Evolutionary conservation across 2,329 filamentous ascomycete genomes (phyloP).

Genomic region (Trichoderma breve): DNA sequence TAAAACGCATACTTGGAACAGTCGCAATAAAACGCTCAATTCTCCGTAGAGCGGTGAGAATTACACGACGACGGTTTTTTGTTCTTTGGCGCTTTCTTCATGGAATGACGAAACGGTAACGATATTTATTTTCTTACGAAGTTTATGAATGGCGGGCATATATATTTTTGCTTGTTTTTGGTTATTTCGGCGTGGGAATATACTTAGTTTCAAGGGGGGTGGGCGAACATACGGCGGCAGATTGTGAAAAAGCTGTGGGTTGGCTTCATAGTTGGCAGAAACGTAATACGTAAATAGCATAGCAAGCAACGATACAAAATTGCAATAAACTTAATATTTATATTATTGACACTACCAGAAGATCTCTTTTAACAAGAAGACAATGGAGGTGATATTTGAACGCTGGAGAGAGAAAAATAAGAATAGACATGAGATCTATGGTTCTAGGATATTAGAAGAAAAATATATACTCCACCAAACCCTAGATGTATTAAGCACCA

Average conservation of each 20-base stretch:
- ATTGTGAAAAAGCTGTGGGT: not conserved
- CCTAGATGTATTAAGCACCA: not conserved
- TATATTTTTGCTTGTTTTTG: too few relatives aligned
- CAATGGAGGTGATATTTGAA: not conserved
- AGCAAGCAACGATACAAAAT: not conserved
- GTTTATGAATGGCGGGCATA: not conserved
- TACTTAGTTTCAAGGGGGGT: not conserved
- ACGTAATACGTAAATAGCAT: not conserved
- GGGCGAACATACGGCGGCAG: not conserved
- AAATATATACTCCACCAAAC: not conserved
- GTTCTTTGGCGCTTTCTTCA: constrained; percentile 26
- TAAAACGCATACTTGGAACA: constrained; percentile 54
- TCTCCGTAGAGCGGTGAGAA: not conserved
- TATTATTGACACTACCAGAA: not conserved
- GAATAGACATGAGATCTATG: constrained; percentile 9
- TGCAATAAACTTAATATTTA: constrained; percentile 7
- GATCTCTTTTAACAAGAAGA: not conserved
- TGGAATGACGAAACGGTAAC: constrained; percentile 6
- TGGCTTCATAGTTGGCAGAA: not conserved
- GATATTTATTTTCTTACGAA: not conserved
- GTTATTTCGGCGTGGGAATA: not conserved
- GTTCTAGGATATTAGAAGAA: not conserved
- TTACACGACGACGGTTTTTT: not conserved
- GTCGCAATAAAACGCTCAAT: not conserved
- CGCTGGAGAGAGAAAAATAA: not conserved